phyloP scores from a whole-genome alignment of 352 stramenopile genomes.

The Phytophthora citricola region DNA sequence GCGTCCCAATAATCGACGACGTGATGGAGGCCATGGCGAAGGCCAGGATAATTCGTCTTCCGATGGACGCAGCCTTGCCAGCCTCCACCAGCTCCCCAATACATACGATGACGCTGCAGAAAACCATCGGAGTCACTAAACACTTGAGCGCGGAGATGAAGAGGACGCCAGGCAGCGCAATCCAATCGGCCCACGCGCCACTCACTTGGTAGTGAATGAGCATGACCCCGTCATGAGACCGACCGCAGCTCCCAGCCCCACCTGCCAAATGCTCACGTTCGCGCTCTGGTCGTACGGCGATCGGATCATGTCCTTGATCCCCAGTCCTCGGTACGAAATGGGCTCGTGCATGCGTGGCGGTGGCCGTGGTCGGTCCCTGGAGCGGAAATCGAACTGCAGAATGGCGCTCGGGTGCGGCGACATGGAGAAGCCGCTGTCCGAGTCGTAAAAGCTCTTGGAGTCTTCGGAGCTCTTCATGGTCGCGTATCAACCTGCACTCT shows the following conservation, averaged over 20 bases:
- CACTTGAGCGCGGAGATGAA: constrained; percentile 75
- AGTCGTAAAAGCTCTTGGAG: constrained; percentile 30
- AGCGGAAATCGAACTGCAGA: constrained; percentile 39
- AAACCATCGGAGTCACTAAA: constrained; percentile 73
- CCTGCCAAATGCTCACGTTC: constrained; percentile 54
- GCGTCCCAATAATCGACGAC: constrained; percentile 52
- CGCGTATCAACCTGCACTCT: not conserved
- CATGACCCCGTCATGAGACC: constrained; percentile 52
- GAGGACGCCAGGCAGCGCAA: constrained; percentile 63
- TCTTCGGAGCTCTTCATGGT: constrained; percentile 34
- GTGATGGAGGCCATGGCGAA: constrained; percentile 54
- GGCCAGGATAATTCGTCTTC: constrained; percentile 51
- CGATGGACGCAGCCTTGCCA: constrained; percentile 62
- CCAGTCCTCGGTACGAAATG: constrained; percentile 37
- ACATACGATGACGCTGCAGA: constrained; percentile 68
- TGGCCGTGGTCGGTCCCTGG: constrained; percentile 21
- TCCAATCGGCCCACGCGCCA: constrained; percentile 46
- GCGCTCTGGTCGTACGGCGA: constrained; percentile 51
- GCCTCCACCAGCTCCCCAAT: constrained; percentile 65
- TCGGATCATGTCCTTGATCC: constrained; percentile 57
- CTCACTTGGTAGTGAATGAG: constrained; percentile 50
- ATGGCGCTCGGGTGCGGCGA: constrained; percentile 34
- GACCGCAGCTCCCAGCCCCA: constrained; percentile 49
- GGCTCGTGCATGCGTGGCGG: constrained; percentile 14
- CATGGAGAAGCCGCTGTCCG: constrained; percentile 44